Base-by-base conservation (phyloP, 768 basidiomycete species). In the Leccinum truebloodii region DNA sequence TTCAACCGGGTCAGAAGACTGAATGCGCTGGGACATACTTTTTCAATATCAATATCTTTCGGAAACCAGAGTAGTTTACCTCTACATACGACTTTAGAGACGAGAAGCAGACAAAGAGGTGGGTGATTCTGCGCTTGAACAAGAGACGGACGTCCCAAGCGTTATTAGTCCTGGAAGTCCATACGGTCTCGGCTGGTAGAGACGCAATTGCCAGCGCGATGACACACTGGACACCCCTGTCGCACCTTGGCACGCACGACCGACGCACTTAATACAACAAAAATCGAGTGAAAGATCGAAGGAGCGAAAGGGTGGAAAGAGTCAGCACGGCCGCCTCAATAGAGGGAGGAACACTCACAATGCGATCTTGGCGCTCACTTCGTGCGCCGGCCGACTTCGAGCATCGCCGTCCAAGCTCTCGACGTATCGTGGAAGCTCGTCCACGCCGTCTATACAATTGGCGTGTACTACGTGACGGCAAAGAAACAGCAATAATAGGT, bases 381-480 rank as follows among this genome's bases (percentile, higher is more conserved):
- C 80, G 55, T 79, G 75, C 22, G 58, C 73, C 67, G 59, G 72
- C 56, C 54, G 73, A 30, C 75, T 2, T 41, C 39, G 76, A 16
- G 75, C 69, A 13, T 80, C 78, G 18, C 83, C 72, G 16, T 79
- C 79, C 16, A 82, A 22, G 28, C 80, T 79, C 58, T 92, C 90
- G 8, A 82, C 80, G 59, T 84, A 83, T 22, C 78, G 75, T 0
- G 89, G 87, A 8, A 94, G 77, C 3, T 84, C 76, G 39, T 87
- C 85, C 6, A 80, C 81, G 10, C 87, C 85, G n/a, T 79, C 83
- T 1, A 89, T 84, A 65, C 95, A 96, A 8, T 79, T 76, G 0
- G 89, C 88, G 68, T 97, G 95, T 0, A 94, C 89, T 51, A 90
- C 83, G 69, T 97, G 95, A 35, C 92, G 87, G 72, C 95, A 97